Percentiles rank a stretch among this genome's conserved stretches.
phyloP scores from a whole-genome alignment of 345 rosid species.

The Salix brachista region DNA sequence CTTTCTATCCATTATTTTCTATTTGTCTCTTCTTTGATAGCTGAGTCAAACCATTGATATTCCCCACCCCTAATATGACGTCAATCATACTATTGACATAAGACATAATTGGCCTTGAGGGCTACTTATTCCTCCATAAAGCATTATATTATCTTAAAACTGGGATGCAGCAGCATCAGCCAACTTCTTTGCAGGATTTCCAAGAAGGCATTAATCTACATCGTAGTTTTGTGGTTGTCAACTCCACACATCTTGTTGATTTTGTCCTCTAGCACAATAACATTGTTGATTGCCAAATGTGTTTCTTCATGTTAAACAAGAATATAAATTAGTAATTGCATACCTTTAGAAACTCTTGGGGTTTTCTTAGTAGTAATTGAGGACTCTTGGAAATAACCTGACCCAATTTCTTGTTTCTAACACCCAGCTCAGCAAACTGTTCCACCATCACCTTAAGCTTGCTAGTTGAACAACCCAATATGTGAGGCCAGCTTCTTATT shows the following conservation, averaged over 20 bases:
- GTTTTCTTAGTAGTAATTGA: conserved; percentile 69
- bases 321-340: not conserved
- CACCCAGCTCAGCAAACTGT: conserved; percentile 47
- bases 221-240: no score
- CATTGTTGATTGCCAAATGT: not conserved
- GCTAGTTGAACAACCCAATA: conserved; percentile 71
- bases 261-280: not conserved
- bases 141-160: not conserved
- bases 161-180: no score
- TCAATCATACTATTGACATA: no score
- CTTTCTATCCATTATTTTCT: not conserved
- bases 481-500: conserved; percentile 70
- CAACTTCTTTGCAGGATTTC: no score
- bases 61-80: no score
- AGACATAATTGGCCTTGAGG: not conserved
- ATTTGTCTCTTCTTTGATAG: not conserved
- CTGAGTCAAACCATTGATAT: no score
- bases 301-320: not conserved
- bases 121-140: not conserved
- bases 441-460: conserved; percentile 58
- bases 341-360: conserved; percentile 67
- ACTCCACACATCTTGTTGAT: no score
- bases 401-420: conserved; percentile 60
- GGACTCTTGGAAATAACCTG: conserved; percentile 71
- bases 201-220: no score